Conservation (phyloP, 345 rosid species). For the Ceriops tagal region DNA sequence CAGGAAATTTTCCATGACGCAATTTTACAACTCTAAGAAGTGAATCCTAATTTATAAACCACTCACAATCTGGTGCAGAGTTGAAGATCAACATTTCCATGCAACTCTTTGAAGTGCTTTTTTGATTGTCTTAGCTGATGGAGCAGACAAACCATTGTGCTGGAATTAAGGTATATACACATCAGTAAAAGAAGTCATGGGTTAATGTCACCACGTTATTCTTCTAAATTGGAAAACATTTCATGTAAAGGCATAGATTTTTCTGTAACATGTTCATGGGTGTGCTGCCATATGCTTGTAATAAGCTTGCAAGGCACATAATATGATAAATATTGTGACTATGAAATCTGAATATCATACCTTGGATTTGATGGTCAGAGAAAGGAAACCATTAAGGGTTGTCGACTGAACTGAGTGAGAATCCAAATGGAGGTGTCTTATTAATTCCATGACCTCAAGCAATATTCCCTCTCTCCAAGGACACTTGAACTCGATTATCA, state of each 20-base stretch:
- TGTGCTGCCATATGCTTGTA: background rate
- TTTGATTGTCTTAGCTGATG: constrained; percentile 49
- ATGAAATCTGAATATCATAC: constrained; percentile 29
- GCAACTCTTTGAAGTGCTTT: constrained; percentile 59
- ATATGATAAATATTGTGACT: background rate
- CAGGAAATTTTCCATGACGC: background rate
- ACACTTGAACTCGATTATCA: constrained; percentile 64
- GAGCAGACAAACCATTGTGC: constrained; percentile 48
- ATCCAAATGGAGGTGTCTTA: constrained; percentile 60
- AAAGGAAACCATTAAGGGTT: constrained; percentile 54
- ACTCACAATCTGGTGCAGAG: background rate
- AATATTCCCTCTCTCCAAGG: constrained; percentile 79
- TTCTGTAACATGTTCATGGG: background rate
- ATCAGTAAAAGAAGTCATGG: background rate
- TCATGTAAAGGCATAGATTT: background rate
- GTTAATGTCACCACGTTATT: background rate
- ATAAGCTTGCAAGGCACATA: background rate
- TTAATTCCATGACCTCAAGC: constrained; percentile 71
- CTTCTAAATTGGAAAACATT: background rate
- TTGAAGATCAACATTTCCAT: constrained; percentile 39
- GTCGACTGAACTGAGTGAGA: constrained; percentile 77
- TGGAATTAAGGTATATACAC: constrained; percentile 28
- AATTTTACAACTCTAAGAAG: constrained; percentile 24
- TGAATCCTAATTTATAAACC: constrained; percentile 7
- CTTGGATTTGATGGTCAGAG: constrained; percentile 61